A percentile compares a stretch with the other conserved stretches of the same genome.
Evolutionary conservation across 306 rosid genomes (phyloP).

Genomic region (Gynostemma pentaphyllum): DNA sequence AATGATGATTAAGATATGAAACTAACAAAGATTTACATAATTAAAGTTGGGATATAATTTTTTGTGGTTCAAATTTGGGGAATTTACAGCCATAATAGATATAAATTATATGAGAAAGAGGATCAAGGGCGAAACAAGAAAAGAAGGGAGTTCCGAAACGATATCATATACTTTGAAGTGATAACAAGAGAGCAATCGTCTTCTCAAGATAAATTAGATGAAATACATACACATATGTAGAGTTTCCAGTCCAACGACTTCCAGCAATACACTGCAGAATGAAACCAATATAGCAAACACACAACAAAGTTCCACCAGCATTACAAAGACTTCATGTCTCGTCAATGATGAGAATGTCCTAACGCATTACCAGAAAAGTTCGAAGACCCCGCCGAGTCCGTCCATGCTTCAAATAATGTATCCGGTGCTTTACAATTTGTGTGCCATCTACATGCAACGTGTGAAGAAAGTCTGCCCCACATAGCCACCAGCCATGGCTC

Average conservation of each 20-base stretch:
- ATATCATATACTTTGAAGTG: conserved; percentile 4
- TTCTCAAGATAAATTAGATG: conserved; percentile 3
- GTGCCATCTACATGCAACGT: conserved; percentile 27
- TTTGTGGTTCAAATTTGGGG: neutral
- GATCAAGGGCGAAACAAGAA: neutral
- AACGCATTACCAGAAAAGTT: conserved; percentile 1
- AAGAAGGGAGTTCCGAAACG: conserved; percentile 2
- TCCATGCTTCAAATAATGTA: conserved; percentile 1
- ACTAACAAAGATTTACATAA: neutral
- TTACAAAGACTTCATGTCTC: neutral
- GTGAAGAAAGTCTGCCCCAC: conserved; percentile 41
- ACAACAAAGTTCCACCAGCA: conserved; percentile 20
- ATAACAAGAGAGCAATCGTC: conserved; percentile 1
- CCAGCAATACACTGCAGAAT: conserved; percentile 12
- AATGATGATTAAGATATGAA: neutral
- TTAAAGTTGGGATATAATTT: conserved; percentile 1
- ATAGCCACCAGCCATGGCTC: conserved; percentile 55
- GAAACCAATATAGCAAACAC: conserved; percentile 22
- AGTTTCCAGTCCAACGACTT: conserved; percentile 6
- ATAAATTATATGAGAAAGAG: too few species aligned
- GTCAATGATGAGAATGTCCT: neutral
- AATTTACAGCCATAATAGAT: conserved; percentile 2
- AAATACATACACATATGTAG: conserved; percentile 7
- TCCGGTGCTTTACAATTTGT: neutral
- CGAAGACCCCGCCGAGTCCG: neutral